Base-by-base conservation (phyloP, 495 filamentous ascomycete species). In the Aspergillus heteromorphus region DNA sequence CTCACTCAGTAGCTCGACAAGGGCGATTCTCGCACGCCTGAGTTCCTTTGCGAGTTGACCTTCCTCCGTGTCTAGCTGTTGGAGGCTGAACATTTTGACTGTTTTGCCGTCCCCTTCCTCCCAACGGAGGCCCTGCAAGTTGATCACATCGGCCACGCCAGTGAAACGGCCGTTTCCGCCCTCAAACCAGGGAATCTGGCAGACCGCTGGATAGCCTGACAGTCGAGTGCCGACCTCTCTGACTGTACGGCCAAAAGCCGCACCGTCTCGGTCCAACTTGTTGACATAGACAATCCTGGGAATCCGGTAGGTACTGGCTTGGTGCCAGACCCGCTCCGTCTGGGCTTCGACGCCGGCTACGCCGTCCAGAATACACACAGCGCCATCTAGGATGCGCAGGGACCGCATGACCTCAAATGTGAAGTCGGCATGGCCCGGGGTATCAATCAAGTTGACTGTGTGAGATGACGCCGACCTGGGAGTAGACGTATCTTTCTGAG, bases 311-410 rank as follows among this genome's bases (percentile, higher is more conserved):
- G 82, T 82, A 48, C 84, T 87, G 1, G 95, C 93, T 51, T 97
- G 93, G 10, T 82, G 71, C 93, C 95, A 99, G 6, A 99, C 95
- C 59, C 96, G 87, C 69, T 99, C 95, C 0, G 95, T 99, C 69
- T 97, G 95, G 1, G 95, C 92, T 66, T 99, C 95, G 17, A 99
- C 93, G 1, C 95, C 95, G 53, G 95, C 92, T 40, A 99, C 95
- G 7, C 90, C 91, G 58, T 99, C 95, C 17, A 99, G 80, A 58
- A 99, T 95, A 61, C 92, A 97, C 27, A 99, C 86, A 1, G 92
- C 92, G 8, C 93, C 93, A 66, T 99, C 95, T 0, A 99, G 82
- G 30, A 97, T 88, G 25, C 92, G 89, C 42, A 97, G 71, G 16
- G 92, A 97, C 14, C 95, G 85, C 57, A 97, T 80, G 14, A 99